A percentile compares a stretch with the other conserved stretches of the same genome.
These are phyloP conservation scores for Daucus carota DNA, from an alignment of 129 eudicot species.

Conservation along the genomic window DNA sequence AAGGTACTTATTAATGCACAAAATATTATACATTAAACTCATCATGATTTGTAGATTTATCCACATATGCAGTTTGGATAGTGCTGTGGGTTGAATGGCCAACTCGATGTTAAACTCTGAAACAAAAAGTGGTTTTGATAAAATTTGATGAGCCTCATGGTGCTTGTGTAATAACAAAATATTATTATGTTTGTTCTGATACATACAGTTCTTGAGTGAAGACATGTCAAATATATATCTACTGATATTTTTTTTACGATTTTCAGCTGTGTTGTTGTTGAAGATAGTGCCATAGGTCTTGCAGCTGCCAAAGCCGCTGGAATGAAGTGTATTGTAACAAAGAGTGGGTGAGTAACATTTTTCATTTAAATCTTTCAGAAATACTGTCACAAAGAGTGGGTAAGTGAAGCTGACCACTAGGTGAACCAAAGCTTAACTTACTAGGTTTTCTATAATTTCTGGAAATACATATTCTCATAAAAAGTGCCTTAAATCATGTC, in stretches of 20 bases:
- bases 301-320: conserved; percentile 99
- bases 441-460: neutral
- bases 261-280: conserved; percentile 90
- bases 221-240: neutral
- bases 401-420: conserved; percentile 16
- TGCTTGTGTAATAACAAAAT: neutral
- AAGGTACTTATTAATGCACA: conserved; percentile 30
- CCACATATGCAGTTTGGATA: neutral
- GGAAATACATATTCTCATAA: neutral
- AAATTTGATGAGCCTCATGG: neutral
- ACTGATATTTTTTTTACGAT: neutral
- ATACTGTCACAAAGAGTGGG: conserved; percentile 96
- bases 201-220: conserved; percentile 6
- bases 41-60: neutral
- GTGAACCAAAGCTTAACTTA: neutral
- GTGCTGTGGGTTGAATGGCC: neutral
- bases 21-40: neutral
- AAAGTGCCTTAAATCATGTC: neutral
- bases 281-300: conserved; percentile 96
- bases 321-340: conserved; percentile 89
- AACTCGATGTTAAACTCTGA: neutral
- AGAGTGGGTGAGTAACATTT: conserved; percentile 64
- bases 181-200: neutral
- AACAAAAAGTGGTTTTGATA: neutral
- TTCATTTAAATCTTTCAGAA: conserved; percentile 32